Evolutionary conservation across 805 yeast genomes (phyloP).

Genomic region (Wickerhamiella siamensis): DNA sequence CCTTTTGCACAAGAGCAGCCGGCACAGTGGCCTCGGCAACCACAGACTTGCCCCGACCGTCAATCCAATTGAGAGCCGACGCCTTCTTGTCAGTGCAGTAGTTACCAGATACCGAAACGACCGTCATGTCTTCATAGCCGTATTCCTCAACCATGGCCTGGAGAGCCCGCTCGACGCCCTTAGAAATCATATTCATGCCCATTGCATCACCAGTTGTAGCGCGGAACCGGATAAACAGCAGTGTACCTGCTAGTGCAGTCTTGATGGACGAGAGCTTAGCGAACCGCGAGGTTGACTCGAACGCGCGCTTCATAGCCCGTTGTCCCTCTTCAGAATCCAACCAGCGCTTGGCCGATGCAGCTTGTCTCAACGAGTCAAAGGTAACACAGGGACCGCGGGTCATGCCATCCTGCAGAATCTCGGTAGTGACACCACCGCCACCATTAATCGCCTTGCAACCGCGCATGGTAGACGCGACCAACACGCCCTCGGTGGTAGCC

Average conservation of each 20-base stretch:
- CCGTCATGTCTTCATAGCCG: constrained; percentile 89
- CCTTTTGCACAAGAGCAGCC: constrained; percentile 59
- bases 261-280: constrained; percentile 85
- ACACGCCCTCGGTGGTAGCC: constrained; percentile 99
- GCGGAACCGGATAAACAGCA: constrained; percentile 78
- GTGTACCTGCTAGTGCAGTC: constrained; percentile 88
- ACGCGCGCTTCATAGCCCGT: constrained; percentile 64
- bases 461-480: constrained; percentile 96
- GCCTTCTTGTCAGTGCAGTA: constrained; percentile 97
- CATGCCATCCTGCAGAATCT: constrained; percentile 93
- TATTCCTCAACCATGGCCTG: constrained; percentile 72
- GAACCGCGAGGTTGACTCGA: constrained; percentile 92
- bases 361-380: constrained; percentile 67
- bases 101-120: constrained; percentile 89
- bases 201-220: constrained; percentile 99
- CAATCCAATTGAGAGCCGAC: constrained; percentile 98
- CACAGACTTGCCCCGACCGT: constrained; percentile 96
- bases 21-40: constrained; percentile 94
- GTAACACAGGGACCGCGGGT: constrained; percentile 97
- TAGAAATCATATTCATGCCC: constrained; percentile 99
- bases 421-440: constrained; percentile 92
- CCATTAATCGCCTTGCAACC: constrained; percentile 97
- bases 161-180: constrained; percentile 86
- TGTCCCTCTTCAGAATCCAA: constrained; percentile 93
- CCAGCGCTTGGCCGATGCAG: constrained; percentile 94